Evolutionary conservation across 257 asterid species (phyloP), one percentile per base, ranked within the genome.

Genomic region (Parsonsia alboflavescens): DNA sequence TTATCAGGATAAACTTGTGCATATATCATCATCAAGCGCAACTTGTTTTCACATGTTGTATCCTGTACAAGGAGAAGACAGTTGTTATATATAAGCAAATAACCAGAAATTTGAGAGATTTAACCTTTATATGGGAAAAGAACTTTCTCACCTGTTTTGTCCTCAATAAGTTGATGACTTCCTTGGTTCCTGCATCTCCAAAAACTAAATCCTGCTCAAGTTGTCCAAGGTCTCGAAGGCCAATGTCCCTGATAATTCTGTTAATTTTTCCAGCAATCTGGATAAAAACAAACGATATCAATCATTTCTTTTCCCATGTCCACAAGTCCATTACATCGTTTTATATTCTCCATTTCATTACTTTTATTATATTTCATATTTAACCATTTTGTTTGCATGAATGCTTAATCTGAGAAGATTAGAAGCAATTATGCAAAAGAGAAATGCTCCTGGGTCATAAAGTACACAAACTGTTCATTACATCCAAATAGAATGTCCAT

Each of bases 181-280:
- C 99, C 85, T 95, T 95, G 16, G 99, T 84, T 82, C 92, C 99
- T 77, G 99, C 99, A 86, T 95, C 97, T 24, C 99, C 99, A 82
- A 95, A 95, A 77, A 92, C 98, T 79, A 95, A 87, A 83, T 91
- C 99, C 84, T 95, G 99, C 87, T 95, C 99, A 77, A 95, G 88
- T 76, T 95, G 96, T 74, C 99, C 98, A 69, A 95, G 98, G 0
- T 95, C 97, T 56, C 96, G 88, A 79, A 95, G 97, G 58, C 89
- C 85, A 53, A 30, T 11, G 0, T 90, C 96, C 81, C 89, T 80
- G 76, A 88, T 95, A 67, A 90, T 68, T 46, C 66, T 74, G 80
- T 95, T 95, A 74, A 95, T 74, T 84, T 84, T 93, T 68, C 97
- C 97, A 68, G 99, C 99, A 83, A 95, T 89, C 99, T 95, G 91